A percentile compares a stretch with the other conserved stretches of the same genome.
These are phyloP conservation scores for Paramecium caudatum DNA, from an alignment of 73 alveolate species.

Conservation along the genomic window DNA sequence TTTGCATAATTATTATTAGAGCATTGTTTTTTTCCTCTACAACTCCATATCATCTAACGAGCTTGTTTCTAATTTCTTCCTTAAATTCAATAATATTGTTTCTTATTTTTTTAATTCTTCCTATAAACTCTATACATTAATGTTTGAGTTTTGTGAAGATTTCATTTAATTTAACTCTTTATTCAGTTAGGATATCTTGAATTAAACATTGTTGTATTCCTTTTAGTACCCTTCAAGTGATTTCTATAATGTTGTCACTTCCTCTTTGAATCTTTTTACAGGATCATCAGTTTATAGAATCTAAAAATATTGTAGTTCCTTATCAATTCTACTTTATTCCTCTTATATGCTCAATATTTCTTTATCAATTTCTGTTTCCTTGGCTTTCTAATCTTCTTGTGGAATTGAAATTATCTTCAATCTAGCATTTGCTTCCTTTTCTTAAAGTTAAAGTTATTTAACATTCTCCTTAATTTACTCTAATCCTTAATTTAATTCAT, in stretches of 20 bases:
- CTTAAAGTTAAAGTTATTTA: background rate
- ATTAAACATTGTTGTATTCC: slow-evolving; percentile 55
- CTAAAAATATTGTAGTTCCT: background rate
- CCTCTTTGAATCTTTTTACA: slow-evolving; percentile 35
- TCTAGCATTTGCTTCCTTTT: background rate
- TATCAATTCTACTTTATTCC: background rate
- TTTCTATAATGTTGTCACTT: background rate
- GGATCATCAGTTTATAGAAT: slow-evolving; percentile 53
- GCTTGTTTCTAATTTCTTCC: slow-evolving; percentile 5
- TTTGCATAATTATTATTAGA: background rate
- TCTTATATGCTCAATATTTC: slow-evolving; percentile 4
- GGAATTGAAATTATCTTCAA: background rate
- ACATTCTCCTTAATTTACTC: background rate
- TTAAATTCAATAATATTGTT: background rate
- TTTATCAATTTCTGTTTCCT: background rate
- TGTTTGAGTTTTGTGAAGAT: background rate
- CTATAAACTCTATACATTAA: background rate
- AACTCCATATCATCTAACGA: background rate
- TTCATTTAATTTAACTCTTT: slow-evolving; percentile 11
- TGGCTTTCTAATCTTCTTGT: slow-evolving; percentile 5
- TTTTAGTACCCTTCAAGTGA: background rate
- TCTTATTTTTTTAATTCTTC: background rate
- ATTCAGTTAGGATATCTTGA: background rate
- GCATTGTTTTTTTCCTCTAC: background rate
- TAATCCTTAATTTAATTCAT: background rate